These are phyloP conservation scores for Herpetomonas tarakana DNA, from an alignment of 208 protist genomes.

Conservation along the genomic window DNA sequence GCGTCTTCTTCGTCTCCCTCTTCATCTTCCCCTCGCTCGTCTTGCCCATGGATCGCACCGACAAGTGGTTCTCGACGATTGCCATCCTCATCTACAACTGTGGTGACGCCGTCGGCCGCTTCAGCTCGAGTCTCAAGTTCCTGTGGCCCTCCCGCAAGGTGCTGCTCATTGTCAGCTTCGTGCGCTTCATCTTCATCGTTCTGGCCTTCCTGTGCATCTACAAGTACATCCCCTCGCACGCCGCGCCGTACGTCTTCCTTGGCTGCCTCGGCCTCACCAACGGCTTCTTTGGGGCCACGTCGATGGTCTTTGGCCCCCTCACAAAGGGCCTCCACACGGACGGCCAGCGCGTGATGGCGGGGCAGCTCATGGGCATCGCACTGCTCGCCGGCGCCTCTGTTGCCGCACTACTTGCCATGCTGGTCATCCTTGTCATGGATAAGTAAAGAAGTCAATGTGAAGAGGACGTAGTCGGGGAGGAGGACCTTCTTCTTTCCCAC, in stretches of 20 bases:
- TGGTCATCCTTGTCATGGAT: conserved; percentile 28
- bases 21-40: conserved; percentile 47
- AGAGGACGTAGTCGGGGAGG: neutral
- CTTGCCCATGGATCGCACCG: conserved; percentile 28
- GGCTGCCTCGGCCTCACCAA: conserved; percentile 44
- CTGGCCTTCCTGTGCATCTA: conserved; percentile 44
- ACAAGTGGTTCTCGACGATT: conserved; percentile 46
- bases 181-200: conserved; percentile 39
- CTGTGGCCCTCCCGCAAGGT: conserved; percentile 26
- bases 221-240: conserved; percentile 27
- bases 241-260: conserved; percentile 27
- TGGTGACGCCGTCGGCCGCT: conserved; percentile 32
- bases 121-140: conserved; percentile 20
- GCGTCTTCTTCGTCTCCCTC: conserved; percentile 42
- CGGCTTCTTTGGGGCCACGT: conserved; percentile 33
- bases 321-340: conserved; percentile 17
- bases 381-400: conserved; percentile 32
- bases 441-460: conserved; percentile 1
- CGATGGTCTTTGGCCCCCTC: conserved; percentile 55
- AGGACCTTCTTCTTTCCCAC: neutral
- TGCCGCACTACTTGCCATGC: conserved; percentile 30
- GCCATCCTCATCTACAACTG: conserved; percentile 46
- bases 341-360: conserved; percentile 35
- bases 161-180: conserved; percentile 17
- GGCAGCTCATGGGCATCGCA: conserved; percentile 39